phyloP scores from a whole-genome alignment of 352 stramenopile species.

The Phytophthora sp. region DNA sequence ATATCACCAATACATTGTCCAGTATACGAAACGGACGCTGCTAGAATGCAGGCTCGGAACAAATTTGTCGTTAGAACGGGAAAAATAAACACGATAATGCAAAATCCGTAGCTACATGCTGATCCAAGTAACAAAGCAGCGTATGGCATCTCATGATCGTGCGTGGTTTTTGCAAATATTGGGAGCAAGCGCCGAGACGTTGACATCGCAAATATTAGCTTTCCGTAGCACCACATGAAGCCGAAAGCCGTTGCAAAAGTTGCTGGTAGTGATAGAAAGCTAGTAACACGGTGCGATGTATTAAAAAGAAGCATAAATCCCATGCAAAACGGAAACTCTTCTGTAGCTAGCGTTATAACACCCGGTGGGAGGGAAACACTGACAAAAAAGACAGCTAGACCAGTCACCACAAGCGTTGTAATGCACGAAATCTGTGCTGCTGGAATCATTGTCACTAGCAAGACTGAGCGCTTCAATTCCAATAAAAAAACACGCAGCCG shows the following conservation, averaged over 20 bases:
- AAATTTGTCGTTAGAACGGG: constrained; percentile 14
- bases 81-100: constrained; percentile 26
- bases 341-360: constrained; percentile 7
- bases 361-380: constrained; percentile 30
- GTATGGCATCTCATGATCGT: constrained; percentile 13
- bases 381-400: constrained; percentile 31
- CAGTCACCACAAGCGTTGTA: constrained; percentile 31
- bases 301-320: constrained; percentile 35
- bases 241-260: constrained; percentile 48
- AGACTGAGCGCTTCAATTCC: constrained; percentile 38
- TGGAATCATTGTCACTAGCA: constrained; percentile 32
- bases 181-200: constrained; percentile 35
- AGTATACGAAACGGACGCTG: constrained; percentile 38
- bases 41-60: constrained; percentile 33
- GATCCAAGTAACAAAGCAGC: constrained; percentile 21
- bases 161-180: constrained; percentile 20
- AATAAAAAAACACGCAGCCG: constrained; percentile 47
- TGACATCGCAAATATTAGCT: constrained; percentile 49
- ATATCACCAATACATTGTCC: constrained; percentile 43
- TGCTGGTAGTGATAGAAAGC: constrained; percentile 42
- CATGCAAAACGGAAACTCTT: constrained; percentile 34
- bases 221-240: constrained; percentile 56
- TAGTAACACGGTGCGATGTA: neutral
- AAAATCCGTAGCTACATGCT: constrained; percentile 35
- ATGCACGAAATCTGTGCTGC: constrained; percentile 35